phyloP scores from a whole-genome alignment of 2,329 filamentous ascomycete genomes.

The Nothopassalora personata region DNA sequence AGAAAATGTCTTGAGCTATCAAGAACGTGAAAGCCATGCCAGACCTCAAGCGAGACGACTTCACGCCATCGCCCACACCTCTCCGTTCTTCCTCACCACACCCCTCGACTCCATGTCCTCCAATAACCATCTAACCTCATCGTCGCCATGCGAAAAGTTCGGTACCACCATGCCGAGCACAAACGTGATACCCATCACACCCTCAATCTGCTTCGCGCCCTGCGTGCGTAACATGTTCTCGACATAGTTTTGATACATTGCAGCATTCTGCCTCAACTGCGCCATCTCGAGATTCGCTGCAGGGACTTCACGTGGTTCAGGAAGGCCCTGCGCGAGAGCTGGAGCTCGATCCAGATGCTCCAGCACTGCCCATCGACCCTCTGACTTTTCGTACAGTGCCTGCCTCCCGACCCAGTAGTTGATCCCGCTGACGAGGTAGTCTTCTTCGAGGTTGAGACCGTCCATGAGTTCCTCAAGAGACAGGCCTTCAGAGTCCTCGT shows the following conservation, averaged over 20 bases:
- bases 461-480: constrained; percentile 44
- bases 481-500: constrained; percentile 20
- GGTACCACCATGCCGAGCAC: constrained; percentile 92
- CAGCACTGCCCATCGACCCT: constrained; percentile 60
- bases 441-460: constrained; percentile 64
- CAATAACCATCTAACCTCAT: constrained; percentile 79
- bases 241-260: constrained; percentile 87
- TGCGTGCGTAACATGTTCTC: constrained; percentile 93
- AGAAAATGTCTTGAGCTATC: too few relatives aligned
- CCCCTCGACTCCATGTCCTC: constrained; percentile 69
- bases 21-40: too few relatives aligned
- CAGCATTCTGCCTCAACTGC: constrained; percentile 61
- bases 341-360: constrained; percentile 51
- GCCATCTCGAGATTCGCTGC: constrained; percentile 50
- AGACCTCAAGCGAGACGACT: not conserved
- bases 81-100: constrained; percentile 49
- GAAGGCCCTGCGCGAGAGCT: constrained; percentile 33
- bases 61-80: constrained; percentile 27
- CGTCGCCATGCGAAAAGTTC: constrained; percentile 82
- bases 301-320: constrained; percentile 37
- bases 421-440: constrained; percentile 62
- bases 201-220: constrained; percentile 43
- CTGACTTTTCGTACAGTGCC: constrained; percentile 54
- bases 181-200: constrained; percentile 83
- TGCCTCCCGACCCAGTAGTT: constrained; percentile 66